Conservation (phyloP, 2,329 filamentous ascomycete genomes). For the Elsinoe australis region DNA sequence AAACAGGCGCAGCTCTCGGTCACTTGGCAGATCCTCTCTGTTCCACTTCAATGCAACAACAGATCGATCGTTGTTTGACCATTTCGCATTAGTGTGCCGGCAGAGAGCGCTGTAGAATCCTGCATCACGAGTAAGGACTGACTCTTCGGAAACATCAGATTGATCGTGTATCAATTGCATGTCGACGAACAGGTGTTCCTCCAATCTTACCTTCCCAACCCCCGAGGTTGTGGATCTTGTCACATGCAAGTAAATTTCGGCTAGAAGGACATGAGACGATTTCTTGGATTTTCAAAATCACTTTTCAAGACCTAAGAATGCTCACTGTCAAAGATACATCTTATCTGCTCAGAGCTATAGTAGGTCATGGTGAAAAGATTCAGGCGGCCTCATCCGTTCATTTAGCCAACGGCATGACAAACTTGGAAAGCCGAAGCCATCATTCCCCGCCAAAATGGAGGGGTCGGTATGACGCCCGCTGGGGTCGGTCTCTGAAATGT, state of each 20-base stretch:
- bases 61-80: constrained; percentile 6
- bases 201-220: neutral
- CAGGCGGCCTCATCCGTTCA: no score
- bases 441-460: constrained; percentile 8
- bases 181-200: constrained; percentile 10
- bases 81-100: neutral
- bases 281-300: no score
- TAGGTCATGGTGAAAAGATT: no score
- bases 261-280: neutral
- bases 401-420: constrained; percentile 1
- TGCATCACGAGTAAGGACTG: neutral
- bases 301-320: no score
- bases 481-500: neutral
- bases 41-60: neutral
- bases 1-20: neutral
- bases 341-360: no score
- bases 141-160: neutral
- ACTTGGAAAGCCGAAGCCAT: neutral
- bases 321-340: no score
- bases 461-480: constrained; percentile 11
- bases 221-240: constrained; percentile 5
- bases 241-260: neutral
- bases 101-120: neutral
- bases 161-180: constrained; percentile 3
- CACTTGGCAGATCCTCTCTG: constrained; percentile 2